These are phyloP conservation scores for Pestalotiopsis sp. DNA, from an alignment of 2,329 filamentous ascomycete genomes.

Conservation along the genomic window DNA sequence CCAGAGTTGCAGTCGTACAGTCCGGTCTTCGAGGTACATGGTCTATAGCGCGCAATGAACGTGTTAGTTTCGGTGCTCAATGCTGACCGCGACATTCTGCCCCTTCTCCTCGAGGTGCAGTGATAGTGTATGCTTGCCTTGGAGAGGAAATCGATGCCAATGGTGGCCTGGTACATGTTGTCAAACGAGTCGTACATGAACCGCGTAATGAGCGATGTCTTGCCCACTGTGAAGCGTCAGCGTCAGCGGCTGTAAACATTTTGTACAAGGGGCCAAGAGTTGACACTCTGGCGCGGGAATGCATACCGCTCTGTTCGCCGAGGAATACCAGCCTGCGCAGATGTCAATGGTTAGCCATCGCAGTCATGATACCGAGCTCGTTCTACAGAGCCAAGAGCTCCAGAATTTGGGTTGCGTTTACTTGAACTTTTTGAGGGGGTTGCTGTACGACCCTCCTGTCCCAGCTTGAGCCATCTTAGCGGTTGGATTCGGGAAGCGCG, in stretches of 20 bases:
- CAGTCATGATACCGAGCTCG: background rate
- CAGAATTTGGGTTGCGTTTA: conserved; percentile 43
- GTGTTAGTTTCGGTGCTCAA: conserved; percentile 11
- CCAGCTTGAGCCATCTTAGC: conserved; percentile 76
- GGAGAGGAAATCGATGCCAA: conserved; percentile 98
- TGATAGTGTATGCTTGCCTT: conserved; percentile 64
- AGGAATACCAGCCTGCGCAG: conserved; percentile 83
- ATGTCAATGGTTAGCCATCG: background rate
- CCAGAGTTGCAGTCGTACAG: conserved; percentile 96
- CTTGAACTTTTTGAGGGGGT: conserved; percentile 99
- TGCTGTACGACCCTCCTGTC: conserved; percentile 86
- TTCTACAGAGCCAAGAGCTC: background rate
- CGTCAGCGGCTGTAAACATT: conserved; percentile 2
- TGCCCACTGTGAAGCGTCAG: conserved; percentile 71
- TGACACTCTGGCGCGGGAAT: conserved; percentile 2
- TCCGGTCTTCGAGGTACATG: conserved; percentile 99
- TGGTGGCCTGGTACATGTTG: conserved; percentile 99
- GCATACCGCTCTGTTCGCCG: conserved; percentile 95
- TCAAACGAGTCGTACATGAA: conserved; percentile 99
- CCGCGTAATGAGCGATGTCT: conserved; percentile 96
- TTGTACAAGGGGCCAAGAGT: background rate
- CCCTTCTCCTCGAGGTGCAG: conserved; percentile 3
- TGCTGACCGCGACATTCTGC: background rate
- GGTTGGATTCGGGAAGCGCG: conserved; percentile 5
- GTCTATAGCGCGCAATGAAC: conserved; percentile 57